Conservation (phyloP, 2,329 filamentous ascomycete species). For the Aspergillus puulaauensis region DNA sequence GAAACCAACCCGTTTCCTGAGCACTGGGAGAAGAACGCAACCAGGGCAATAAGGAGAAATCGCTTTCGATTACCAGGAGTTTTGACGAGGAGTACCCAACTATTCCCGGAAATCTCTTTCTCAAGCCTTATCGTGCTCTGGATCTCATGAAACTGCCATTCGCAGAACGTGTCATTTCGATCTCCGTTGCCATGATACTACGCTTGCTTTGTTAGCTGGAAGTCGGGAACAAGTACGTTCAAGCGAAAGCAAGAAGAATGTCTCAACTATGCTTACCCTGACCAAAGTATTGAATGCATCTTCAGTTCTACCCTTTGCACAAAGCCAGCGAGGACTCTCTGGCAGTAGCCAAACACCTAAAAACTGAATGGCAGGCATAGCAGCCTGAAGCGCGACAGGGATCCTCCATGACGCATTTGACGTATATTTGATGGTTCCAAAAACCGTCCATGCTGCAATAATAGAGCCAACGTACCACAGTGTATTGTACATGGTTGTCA, state of each 20-base stretch:
- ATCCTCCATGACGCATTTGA: slow-evolving; percentile 48
- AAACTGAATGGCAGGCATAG: slow-evolving; percentile 58
- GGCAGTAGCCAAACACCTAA: slow-evolving; percentile 62
- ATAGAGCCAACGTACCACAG: slow-evolving; percentile 50
- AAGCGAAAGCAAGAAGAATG: not conserved
- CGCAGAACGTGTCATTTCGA: slow-evolving; percentile 28
- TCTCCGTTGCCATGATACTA: slow-evolving; percentile 42
- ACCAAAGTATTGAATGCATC: slow-evolving; percentile 30
- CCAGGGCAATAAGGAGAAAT: slow-evolving; percentile 53
- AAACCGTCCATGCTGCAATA: slow-evolving; percentile 17
- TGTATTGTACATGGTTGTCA: slow-evolving; percentile 12
- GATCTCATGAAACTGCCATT: slow-evolving; percentile 37
- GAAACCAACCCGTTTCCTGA: slow-evolving; percentile 50
- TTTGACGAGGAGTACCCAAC: slow-evolving; percentile 42
- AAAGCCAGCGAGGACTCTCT: slow-evolving; percentile 59
- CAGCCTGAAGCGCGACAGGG: slow-evolving; percentile 58
- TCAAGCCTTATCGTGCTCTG: slow-evolving; percentile 45
- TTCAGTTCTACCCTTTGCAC: slow-evolving; percentile 29
- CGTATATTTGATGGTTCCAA: slow-evolving; percentile 38
- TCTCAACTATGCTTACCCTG: slow-evolving; percentile 12
- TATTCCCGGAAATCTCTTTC: slow-evolving; percentile 47
- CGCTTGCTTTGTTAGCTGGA: not conserved
- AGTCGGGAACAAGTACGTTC: not conserved
- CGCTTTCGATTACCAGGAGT: slow-evolving; percentile 55
- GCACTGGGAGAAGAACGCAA: slow-evolving; percentile 60